Base-by-base conservation (phyloP, 2,329 filamentous ascomycete species). In the Aspergillus fumigatus region DNA sequence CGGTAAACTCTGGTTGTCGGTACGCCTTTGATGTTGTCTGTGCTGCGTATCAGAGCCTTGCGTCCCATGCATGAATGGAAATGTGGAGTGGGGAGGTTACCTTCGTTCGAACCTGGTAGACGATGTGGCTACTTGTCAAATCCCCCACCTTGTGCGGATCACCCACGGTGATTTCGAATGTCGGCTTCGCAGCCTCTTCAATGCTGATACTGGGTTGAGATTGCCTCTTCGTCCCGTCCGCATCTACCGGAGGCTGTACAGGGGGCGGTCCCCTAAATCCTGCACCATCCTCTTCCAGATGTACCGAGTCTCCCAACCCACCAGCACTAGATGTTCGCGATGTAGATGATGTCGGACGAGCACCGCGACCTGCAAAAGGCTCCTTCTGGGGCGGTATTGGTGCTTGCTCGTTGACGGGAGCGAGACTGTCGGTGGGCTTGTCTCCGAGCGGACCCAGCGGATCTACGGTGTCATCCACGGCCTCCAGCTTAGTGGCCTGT, bases 111-210 rank as follows among this genome's bases (percentile, higher is more conserved):
- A 99, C 94, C 67, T 91, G 91, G 77, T 99, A 99, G 50, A 97
- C 94, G 62, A 96, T 99, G 74, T 99, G 94, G 61, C 92, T 96
- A 74, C 90, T 96, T 8, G 94, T 97, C 72, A 97, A 76, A 75
- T 97, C 94, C 58, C 94, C 94, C 64, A 99, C 93, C 79, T 97
- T 99, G 77, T 97, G 92, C 54, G 94, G 94, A 76, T 99, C 94
- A 56, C 94, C 94, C 23, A 99, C 94, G 2, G 83, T 86, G 67
- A 99, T 97, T 51, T 90, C 80, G 75, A 97, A 99, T 45, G 80
- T 88, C 4, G 94, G 94, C 75, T 96, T 96, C 29, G 93, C 88
- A 49, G 94, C 94, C 77, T 96, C 90, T 75, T 97, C 93, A 55
- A 97, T 80, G 73, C 89, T 95, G 63, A 97, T 85, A 70, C 92